Conservation (phyloP, 2,329 filamentous ascomycete species). For the Epichloe brachyelytri region DNA sequence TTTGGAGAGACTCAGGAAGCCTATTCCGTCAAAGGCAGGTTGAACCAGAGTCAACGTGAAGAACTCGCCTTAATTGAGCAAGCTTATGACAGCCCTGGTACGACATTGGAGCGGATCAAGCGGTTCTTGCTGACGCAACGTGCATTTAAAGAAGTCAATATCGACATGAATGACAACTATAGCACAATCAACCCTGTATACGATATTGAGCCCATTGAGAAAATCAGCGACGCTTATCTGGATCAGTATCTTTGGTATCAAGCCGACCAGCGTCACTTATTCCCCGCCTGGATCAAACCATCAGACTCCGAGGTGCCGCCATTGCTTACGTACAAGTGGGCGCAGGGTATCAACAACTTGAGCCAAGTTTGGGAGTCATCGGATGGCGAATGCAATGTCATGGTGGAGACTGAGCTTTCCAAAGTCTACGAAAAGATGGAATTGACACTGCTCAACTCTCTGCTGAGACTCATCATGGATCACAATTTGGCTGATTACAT, state of each 20-base stretch:
- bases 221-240: conserved; percentile 96
- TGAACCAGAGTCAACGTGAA: conserved; percentile 96
- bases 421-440: conserved; percentile 99
- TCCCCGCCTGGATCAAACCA: conserved; percentile 98
- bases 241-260: conserved; percentile 99
- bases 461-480: conserved; percentile 94
- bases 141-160: conserved; percentile 98
- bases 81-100: conserved; percentile 94
- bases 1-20: conserved; percentile 86
- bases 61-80: conserved; percentile 95
- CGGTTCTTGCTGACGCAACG: conserved; percentile 92
- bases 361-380: conserved; percentile 89
- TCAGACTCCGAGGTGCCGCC: conserved; percentile 97
- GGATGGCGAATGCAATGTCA: conserved; percentile 93
- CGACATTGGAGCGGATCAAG: conserved; percentile 91
- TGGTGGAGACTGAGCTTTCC: conserved; percentile 97
- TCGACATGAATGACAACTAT: conserved; percentile 99
- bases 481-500: conserved; percentile 99
- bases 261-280: conserved; percentile 90
- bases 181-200: conserved; percentile 98
- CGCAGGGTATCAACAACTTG: conserved; percentile 96
- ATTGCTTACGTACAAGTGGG: conserved; percentile 94
- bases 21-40: conserved; percentile 90
- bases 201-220: conserved; percentile 97
- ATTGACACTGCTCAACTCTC: conserved; percentile 82